Base-by-base conservation (phyloP, 371 early-diverging fungal genomes). In the Mucor lusitanicus region DNA sequence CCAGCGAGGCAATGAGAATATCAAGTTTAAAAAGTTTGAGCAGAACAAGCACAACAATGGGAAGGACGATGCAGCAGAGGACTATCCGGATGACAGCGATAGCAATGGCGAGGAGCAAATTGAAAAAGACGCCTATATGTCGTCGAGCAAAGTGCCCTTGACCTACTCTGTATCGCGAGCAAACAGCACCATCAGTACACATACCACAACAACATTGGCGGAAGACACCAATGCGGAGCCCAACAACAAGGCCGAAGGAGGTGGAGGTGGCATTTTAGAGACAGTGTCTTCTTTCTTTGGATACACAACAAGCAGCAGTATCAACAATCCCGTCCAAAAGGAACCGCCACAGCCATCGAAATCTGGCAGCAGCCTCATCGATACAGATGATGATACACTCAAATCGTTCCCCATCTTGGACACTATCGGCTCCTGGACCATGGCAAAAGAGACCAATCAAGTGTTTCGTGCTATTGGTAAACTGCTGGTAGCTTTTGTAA, bases 391-490 rank as follows among this genome's bases (percentile, higher is more conserved):
- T 21, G 79, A 70, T 3, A 65, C 63, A 15, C 23, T 72, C 19
- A 67, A 65, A 28, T 62, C 70, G 3, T 70, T 65, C 50, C 71
- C 73, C 5, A 76, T 84, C 3, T 61, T 84, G 37, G 77, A 80
- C 37, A 74, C 80, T 1, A 66, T 84, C 21, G 84, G 82, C 2
- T 73, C 80, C 3, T 81, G 81, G 82, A 79, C 84, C 12, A 80
- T 81, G 25, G 79, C 86, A 4, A 85, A 86, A 32, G 91, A 88
- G 33, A 88, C 87, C 12, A 83, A 82, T 48, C 82, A 88, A 69
- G 90, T 90, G 3, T 72, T 93, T 30, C 83, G 88, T 59, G 85
- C 90, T 9, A 87, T 92, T 27, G 81, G 83, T 35, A 83, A 90
- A 37, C 35, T 93, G 42, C 75, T 86, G 3, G 81, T 85, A 25